Evolutionary conservation across 352 stramenopile species (phyloP).

Genomic region (Globisporangium spiculum): DNA sequence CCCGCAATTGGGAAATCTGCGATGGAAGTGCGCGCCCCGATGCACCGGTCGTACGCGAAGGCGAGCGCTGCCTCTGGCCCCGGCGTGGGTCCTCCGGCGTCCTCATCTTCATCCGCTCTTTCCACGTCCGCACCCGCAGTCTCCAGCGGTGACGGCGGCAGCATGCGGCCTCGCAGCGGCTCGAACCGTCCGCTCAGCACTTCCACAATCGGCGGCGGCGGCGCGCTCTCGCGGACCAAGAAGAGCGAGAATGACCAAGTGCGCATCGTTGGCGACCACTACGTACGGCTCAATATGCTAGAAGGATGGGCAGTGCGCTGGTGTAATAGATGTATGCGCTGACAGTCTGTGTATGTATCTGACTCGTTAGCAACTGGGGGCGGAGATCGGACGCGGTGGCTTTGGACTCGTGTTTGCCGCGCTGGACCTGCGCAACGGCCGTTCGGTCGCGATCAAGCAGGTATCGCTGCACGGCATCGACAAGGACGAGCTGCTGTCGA

Average conservation of each 20-base stretch:
- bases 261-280: slow-evolving; percentile 71
- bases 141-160: background rate
- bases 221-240: slow-evolving; percentile 9
- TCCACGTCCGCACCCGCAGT: background rate
- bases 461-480: slow-evolving; percentile 81
- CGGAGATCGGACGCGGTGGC: slow-evolving; percentile 89
- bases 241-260: slow-evolving; percentile 49
- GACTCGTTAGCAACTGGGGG: slow-evolving; percentile 75
- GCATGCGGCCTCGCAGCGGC: slow-evolving; percentile 15
- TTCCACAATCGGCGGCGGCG: background rate
- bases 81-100: background rate
- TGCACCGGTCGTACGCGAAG: background rate
- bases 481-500: slow-evolving; percentile 79
- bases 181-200: slow-evolving; percentile 8
- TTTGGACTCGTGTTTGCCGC: slow-evolving; percentile 91
- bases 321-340: background rate
- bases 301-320: background rate
- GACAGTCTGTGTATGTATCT: background rate
- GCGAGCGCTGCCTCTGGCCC: background rate
- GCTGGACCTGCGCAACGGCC: slow-evolving; percentile 77
- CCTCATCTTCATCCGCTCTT: background rate
- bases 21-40: slow-evolving; percentile 4
- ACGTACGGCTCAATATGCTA: slow-evolving; percentile 34
- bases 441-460: slow-evolving; percentile 87
- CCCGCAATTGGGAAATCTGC: background rate